These are phyloP conservation scores for Neoarthrinium moseri DNA, from an alignment of 2,329 filamentous ascomycete species.

Conservation along the genomic window DNA sequence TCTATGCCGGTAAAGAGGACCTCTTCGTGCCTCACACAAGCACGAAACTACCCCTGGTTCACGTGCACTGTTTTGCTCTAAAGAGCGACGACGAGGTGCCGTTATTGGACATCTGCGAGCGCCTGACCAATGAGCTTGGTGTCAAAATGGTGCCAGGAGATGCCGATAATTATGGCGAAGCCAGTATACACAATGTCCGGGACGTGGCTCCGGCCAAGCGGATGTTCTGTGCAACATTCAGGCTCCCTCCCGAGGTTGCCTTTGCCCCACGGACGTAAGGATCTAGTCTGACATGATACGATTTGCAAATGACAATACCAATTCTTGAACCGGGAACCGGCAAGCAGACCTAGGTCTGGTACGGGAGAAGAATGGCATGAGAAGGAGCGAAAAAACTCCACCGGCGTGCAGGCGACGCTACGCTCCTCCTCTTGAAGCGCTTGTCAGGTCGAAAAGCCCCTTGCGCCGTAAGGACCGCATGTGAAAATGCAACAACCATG, in stretches of 20 bases:
- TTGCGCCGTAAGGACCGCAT: too few species aligned
- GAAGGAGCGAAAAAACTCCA: too few species aligned
- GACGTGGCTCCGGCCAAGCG: constrained; percentile 91
- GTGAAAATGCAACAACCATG: too few species aligned
- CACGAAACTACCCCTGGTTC: constrained; percentile 72
- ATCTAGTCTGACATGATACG: not conserved
- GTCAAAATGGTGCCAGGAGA: constrained; percentile 56
- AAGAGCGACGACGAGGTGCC: constrained; percentile 75
- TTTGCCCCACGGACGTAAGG: constrained; percentile 50
- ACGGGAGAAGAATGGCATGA: too few species aligned
- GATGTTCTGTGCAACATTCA: constrained; percentile 96
- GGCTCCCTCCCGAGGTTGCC: constrained; percentile 78
- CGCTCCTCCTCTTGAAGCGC: too few species aligned
- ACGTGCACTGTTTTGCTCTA: constrained; percentile 91
- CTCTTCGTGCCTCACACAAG: constrained; percentile 62
- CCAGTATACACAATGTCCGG: constrained; percentile 68
- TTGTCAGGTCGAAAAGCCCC: too few species aligned
- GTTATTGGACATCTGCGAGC: constrained; percentile 62
- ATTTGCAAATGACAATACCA: too few species aligned
- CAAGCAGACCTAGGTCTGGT: too few species aligned
- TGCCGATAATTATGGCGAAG: constrained; percentile 44
- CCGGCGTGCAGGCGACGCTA: too few species aligned
- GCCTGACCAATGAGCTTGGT: constrained; percentile 62
- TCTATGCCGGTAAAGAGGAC: constrained; percentile 71
- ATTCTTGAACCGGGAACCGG: too few species aligned